These are phyloP conservation scores for Pilobolus umbonatus DNA, from an alignment of 192 early-diverging fungal species.

Conservation along the genomic window DNA sequence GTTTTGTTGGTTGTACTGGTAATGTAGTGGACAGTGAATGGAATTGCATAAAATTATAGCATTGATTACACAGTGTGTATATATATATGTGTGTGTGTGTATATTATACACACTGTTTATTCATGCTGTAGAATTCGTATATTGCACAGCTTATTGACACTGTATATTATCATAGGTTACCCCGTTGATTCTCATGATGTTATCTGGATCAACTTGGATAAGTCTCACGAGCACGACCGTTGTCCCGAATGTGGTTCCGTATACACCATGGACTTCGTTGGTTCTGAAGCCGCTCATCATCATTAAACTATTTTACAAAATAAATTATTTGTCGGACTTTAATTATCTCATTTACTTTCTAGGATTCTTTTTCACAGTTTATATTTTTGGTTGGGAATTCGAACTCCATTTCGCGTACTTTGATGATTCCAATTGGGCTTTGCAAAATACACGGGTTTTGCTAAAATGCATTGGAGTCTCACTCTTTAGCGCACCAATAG, in stretches of 20 bases:
- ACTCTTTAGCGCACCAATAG: no score
- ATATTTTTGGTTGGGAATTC: not conserved
- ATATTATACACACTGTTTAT: not conserved
- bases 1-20: slow-evolving; percentile 94
- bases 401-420: not conserved
- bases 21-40: slow-evolving; percentile 1
- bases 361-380: not conserved
- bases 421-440: not conserved
- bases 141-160: no score
- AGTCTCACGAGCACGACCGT: slow-evolving; percentile 74
- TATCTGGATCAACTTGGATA: slow-evolving; percentile 85
- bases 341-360: not conserved
- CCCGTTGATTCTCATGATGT: slow-evolving; percentile 91
- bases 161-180: slow-evolving; percentile 56
- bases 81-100: slow-evolving; percentile 1
- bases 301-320: slow-evolving; percentile 29
- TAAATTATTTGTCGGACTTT: no score
- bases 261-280: slow-evolving; percentile 57
- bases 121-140: no score
- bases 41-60: not conserved
- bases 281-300: slow-evolving; percentile 30
- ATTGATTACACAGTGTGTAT: no score
- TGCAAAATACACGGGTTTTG: no score
- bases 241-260: slow-evolving; percentile 93
- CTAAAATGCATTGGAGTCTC: no score